A percentile compares a stretch with the other conserved stretches of the same genome.
These are phyloP conservation scores for Saccharomycopsis microspora DNA, from an alignment of 805 yeast species.

Conservation along the genomic window DNA sequence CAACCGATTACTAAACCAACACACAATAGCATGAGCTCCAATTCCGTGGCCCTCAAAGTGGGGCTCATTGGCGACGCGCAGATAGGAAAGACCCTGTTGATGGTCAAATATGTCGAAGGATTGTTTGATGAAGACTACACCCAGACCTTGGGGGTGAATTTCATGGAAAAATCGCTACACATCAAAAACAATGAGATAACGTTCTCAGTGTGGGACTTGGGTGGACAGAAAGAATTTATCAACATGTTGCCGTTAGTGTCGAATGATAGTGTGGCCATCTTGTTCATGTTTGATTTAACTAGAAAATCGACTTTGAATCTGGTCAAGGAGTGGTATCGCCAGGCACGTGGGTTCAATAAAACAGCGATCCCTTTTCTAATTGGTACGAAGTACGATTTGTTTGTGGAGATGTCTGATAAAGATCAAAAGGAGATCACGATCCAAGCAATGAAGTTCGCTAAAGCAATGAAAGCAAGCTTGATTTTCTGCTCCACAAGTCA, in stretches of 20 bases:
- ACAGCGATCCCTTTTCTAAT: conserved; percentile 85
- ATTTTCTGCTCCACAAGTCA: conserved; percentile 87
- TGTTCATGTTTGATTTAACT: conserved; percentile 85
- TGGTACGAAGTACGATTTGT: conserved; percentile 88
- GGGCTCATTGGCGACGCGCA: conserved; percentile 94
- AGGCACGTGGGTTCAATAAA: conserved; percentile 78
- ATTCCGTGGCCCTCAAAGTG: conserved; percentile 61
- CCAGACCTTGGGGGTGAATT: conserved; percentile 91
- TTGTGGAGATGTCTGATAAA: conserved; percentile 63
- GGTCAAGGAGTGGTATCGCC: conserved; percentile 92
- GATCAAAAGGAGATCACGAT: conserved; percentile 79
- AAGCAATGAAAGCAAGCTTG: conserved; percentile 76
- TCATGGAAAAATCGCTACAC: conserved; percentile 80
- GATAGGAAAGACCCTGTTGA: conserved; percentile 89
- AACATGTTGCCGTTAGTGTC: conserved; percentile 93
- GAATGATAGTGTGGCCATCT: conserved; percentile 82
- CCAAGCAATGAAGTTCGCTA: conserved; percentile 75
- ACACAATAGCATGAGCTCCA: conserved; percentile 18
- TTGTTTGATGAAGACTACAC: conserved; percentile 85
- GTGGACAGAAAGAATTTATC: conserved; percentile 90
- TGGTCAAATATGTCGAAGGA: conserved; percentile 97
- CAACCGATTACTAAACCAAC: too few relatives aligned
- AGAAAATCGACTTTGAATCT: conserved; percentile 76
- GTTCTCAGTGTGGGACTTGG: conserved; percentile 90
- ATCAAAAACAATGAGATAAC: conserved; percentile 81